Conservation (phyloP, 768 basidiomycete genomes). For the Russula ochroleuca region DNA sequence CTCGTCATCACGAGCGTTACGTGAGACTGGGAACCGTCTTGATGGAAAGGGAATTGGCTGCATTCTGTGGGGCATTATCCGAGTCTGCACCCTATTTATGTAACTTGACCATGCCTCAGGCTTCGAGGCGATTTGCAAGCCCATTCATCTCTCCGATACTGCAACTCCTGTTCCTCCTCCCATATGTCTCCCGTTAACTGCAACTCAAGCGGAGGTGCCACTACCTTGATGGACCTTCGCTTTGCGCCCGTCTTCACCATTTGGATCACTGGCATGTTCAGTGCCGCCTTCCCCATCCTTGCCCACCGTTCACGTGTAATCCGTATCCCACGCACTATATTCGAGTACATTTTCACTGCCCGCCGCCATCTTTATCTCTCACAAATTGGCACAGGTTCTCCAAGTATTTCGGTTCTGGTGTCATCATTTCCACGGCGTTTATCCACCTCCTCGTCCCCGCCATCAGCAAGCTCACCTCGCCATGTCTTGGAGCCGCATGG, state of each 20-base stretch:
- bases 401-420: slow-evolving; percentile 24
- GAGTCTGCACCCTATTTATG: too few relatives aligned
- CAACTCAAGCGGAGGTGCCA: slow-evolving; percentile 48
- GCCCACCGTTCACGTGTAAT: slow-evolving; percentile 50
- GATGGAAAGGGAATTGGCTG: too few relatives aligned
- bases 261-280: slow-evolving; percentile 51
- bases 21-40: too few relatives aligned
- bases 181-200: slow-evolving; percentile 35
- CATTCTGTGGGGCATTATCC: too few relatives aligned
- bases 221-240: slow-evolving; percentile 49
- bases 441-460: slow-evolving; percentile 53
- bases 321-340: slow-evolving; percentile 54
- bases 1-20: too few relatives aligned
- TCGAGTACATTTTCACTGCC: slow-evolving; percentile 51
- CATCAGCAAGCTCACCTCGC: slow-evolving; percentile 59
- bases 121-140: too few relatives aligned
- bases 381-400: slow-evolving; percentile 5
- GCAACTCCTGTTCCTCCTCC: background rate
- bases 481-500: slow-evolving; percentile 73
- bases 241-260: slow-evolving; percentile 75
- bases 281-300: slow-evolving; percentile 70
- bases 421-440: slow-evolving; percentile 22
- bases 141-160: background rate
- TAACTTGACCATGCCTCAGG: too few relatives aligned
- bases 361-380: background rate